Conservation (phyloP, 2,329 filamentous ascomycete genomes). For the Monosporascus sp. region DNA sequence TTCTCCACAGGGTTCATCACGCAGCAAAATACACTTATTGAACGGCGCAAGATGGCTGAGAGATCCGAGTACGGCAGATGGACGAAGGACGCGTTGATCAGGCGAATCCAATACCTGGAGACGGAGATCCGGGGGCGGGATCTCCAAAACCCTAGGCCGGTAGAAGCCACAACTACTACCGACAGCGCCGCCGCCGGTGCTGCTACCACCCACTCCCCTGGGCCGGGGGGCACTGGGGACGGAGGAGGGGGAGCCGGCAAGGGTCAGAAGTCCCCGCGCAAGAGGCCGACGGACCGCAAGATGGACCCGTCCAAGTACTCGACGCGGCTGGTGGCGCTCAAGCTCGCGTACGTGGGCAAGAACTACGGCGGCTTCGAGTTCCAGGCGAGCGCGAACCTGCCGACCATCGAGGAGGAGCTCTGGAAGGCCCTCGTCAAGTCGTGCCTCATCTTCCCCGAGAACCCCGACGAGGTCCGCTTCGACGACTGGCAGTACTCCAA, state of each 20-base stretch:
- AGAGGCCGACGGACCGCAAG: conserved; percentile 38
- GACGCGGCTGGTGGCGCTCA: conserved; percentile 81
- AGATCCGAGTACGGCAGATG: conserved; percentile 56
- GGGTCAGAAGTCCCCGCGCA: not conserved
- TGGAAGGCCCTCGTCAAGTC: conserved; percentile 86
- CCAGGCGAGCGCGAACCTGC: conserved; percentile 63
- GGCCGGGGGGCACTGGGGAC: conserved; percentile 1
- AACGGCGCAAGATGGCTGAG: conserved; percentile 17
- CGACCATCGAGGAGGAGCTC: conserved; percentile 87
- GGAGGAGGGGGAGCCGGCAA: conserved; percentile 18
- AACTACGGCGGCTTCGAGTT: conserved; percentile 93
- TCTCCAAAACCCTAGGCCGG: not conserved
- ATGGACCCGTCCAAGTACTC: conserved; percentile 79
- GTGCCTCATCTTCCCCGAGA: conserved; percentile 70
- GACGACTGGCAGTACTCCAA: conserved; percentile 87
- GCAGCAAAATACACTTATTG: not conserved
- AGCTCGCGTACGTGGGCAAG: conserved; percentile 88
- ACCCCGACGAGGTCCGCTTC: conserved; percentile 65
- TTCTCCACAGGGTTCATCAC: conserved; percentile 16
- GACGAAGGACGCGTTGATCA: conserved; percentile 63
- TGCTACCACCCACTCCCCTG: not conserved
- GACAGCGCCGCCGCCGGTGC: not conserved
- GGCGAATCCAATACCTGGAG: conserved; percentile 64
- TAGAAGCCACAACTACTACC: not conserved
- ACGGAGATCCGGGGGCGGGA: conserved; percentile 33